Base-by-base conservation (phyloP, 176 grass and related monocot genomes). In the Juncus inflexus region DNA sequence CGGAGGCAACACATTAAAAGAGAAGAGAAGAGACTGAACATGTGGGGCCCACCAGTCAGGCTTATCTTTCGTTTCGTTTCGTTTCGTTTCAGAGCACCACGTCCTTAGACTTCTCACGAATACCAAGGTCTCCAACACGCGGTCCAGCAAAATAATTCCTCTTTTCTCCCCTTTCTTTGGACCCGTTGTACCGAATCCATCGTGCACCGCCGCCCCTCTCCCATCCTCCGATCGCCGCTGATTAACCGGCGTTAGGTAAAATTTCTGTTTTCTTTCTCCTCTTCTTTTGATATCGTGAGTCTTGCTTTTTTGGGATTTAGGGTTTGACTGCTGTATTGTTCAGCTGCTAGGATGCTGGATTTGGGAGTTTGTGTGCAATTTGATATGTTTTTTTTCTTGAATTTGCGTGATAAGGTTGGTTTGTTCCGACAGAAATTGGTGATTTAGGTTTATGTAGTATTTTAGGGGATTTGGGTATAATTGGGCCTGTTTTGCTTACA, bases 101-200 rank as follows among this genome's bases (percentile, higher is more conserved):
- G 19, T 41, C 51, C 64, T 41, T 28, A n/a, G n/a, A n/a, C n/a
- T n/a, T n/a, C n/a, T n/a, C n/a, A 12, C 12, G 10, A 7, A 4
- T 28, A 28, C 19, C 19, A 1, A 28, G 19, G 19, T 28, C 19
- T 28, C 19, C 1, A 37, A 50, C 4, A 35, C 42, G 42, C 42
- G 15, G 64, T 52, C 15, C 64, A 51, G 43, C 43, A 28, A n/a
- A 37, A 50, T 66, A 49, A 66, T 69, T 53, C 37, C 45, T 69
- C 65, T 3, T n/a, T 40, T n/a, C 3, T 47, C 53, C 53, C 39
- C 4, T 28, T 28, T 28, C 65, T 55, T 69, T 69, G 65, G 65
- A 69, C 65, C 65, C 7, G 65, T 69, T 69, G 49, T 54, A 69
- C 65, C 50, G 45, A 13, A 69, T 55, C 65, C 45, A 40, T 55